Evolutionary conservation across 129 eudicot genomes (phyloP), one percentile per base, ranked within the genome.

Genomic region (Flaveria linearis): DNA sequence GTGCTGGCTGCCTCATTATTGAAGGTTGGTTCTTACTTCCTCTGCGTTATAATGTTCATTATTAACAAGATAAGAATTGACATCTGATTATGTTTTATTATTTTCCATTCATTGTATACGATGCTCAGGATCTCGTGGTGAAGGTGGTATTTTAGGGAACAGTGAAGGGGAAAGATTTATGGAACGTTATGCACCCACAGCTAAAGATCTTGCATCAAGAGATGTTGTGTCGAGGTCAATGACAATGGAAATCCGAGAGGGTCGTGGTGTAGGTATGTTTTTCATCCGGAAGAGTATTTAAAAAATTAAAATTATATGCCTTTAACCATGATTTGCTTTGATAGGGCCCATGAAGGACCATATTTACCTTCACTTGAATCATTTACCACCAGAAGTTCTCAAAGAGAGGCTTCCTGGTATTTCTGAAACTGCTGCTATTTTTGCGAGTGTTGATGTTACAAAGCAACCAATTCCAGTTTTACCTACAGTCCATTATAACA

Each of bases 211-310:
- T 84, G 98, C 98, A 42, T 94, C 98, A 42, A 87, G 98, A 74
- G 98, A 94, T 84, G 98, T 94, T 55, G 97, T 94, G 60, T 94
- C 98, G 53, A 88, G 96, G 80, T 94, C 98, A 16, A 94, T 94
- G 98, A 94, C 98, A 5, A 94, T 94, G 97, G 98, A 91, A 83
- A 94, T 94, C 64, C 90, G 98, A 28, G 98, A 94, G 87, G 98
- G 97, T 47, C 98, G 97, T 80, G 98, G 98, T 85, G 98, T 94
- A 70, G 97, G 98, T 91, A 89, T 78, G 91, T 74, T 52, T 56
- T 14, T 1, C 9, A 16, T 42, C 20, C 68, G 26, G 9, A 43
- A 25, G 17, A 2, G 22, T 28, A 15, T 49, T 41, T 33, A 56
- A 36, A 55, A 15, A 20, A 0, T 46, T 17, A 42, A 1, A 45